Percentiles rank a stretch among this genome's conserved stretches.
Evolutionary conservation across 352 stramenopile genomes (phyloP).

Genomic region (Discostella stelligera): DNA sequence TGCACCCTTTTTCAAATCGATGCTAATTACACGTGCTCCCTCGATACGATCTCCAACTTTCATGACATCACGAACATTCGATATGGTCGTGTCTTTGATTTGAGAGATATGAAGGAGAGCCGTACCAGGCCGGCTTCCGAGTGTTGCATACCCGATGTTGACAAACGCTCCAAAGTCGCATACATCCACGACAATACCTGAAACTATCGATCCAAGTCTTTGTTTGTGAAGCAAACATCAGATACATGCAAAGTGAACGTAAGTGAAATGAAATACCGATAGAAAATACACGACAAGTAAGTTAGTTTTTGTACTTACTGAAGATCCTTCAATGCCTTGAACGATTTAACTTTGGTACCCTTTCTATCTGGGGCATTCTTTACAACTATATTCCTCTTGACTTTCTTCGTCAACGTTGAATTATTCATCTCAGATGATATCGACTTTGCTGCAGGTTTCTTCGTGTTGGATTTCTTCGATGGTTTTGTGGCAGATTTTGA

Average conservation of each 20-base stretch:
- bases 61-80: slow-evolving; percentile 29
- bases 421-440: slow-evolving; percentile 6
- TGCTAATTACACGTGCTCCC: slow-evolving; percentile 29
- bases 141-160: slow-evolving; percentile 38
- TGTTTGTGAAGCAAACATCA: not conserved
- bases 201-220: slow-evolving; percentile 22
- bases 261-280: not conserved
- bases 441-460: not conserved
- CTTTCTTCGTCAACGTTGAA: not conserved
- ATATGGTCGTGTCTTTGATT: slow-evolving; percentile 37
- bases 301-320: slow-evolving; percentile 6
- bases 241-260: not conserved
- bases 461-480: slow-evolving; percentile 1
- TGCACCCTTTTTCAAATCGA: slow-evolving; percentile 40
- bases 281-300: not conserved
- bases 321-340: slow-evolving; percentile 43
- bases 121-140: slow-evolving; percentile 28
- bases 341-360: slow-evolving; percentile 6
- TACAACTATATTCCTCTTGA: not conserved
- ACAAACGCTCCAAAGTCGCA: slow-evolving; percentile 48
- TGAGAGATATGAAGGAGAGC: slow-evolving; percentile 50
- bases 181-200: slow-evolving; percentile 31
- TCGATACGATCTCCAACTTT: slow-evolving; percentile 30
- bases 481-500: not conserved
- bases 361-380: slow-evolving; percentile 13